Conservation (phyloP, 1,284 basidiomycete genomes). For the Heterobasidion parviporum region DNA sequence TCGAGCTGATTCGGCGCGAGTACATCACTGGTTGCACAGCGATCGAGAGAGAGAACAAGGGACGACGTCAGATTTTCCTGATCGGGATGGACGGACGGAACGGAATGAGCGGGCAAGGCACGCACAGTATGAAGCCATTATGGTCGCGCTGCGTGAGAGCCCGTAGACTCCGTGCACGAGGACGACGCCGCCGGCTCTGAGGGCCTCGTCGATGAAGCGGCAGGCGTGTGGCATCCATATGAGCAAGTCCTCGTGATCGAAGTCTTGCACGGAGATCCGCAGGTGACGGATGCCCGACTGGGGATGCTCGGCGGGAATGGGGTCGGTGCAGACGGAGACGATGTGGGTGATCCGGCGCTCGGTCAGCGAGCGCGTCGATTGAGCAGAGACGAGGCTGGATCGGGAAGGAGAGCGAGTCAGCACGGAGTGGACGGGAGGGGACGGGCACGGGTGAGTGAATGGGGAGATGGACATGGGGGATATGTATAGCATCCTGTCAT, state of each 20-base stretch:
- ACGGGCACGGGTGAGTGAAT: slow-evolving; percentile 11
- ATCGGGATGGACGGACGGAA: neutral
- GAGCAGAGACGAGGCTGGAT: slow-evolving; percentile 60
- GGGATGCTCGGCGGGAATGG: slow-evolving; percentile 65
- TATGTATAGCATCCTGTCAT: neutral
- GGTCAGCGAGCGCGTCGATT: slow-evolving; percentile 62
- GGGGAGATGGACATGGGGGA: slow-evolving; percentile 14
- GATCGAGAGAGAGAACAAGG: neutral
- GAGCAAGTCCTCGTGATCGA: slow-evolving; percentile 77
- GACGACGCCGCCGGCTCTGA: slow-evolving; percentile 59
- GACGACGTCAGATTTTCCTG: slow-evolving; percentile 4
- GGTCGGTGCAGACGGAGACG: slow-evolving; percentile 63
- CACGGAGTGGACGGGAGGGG: neutral
- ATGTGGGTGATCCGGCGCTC: slow-evolving; percentile 74
- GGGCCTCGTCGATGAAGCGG: slow-evolving; percentile 71
- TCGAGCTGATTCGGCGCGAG: slow-evolving; percentile 43
- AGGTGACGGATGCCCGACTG: slow-evolving; percentile 64
- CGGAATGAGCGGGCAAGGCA: slow-evolving; percentile 3
- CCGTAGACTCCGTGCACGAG: slow-evolving; percentile 84
- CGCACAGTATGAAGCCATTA: slow-evolving; percentile 78
- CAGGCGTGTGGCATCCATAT: slow-evolving; percentile 72
- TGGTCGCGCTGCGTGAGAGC: slow-evolving; percentile 72
- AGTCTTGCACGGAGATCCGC: slow-evolving; percentile 70
- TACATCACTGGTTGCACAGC: slow-evolving; percentile 56
- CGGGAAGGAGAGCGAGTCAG: slow-evolving; percentile 10